Percentiles rank a stretch among this genome's conserved stretches.
phyloP scores from a whole-genome alignment of 2,329 filamentous ascomycete species.

The Aspergillus sp. region DNA sequence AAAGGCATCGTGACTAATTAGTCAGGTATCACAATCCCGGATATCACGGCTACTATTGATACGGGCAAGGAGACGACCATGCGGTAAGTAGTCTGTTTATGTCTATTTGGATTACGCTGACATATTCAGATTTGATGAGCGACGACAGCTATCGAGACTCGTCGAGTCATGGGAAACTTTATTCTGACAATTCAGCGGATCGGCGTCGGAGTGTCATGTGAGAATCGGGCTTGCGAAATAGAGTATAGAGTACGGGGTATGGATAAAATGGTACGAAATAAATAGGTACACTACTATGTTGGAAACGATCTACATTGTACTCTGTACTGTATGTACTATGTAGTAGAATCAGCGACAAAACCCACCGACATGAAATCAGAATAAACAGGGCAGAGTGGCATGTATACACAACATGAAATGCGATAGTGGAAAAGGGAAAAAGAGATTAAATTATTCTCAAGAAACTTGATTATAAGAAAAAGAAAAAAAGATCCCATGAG shows the following conservation, averaged over 20 bases:
- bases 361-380: no score
- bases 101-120: neutral
- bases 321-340: no score
- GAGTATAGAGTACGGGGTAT: no score
- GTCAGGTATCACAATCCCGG: constrained; percentile 76
- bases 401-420: no score
- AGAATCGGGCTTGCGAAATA: no score
- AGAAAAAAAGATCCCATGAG: neutral
- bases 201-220: no score
- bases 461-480: neutral
- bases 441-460: neutral
- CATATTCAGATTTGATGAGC: constrained; percentile 67
- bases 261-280: no score
- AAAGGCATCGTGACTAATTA: constrained; percentile 2
- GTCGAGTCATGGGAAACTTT: constrained; percentile 60
- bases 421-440: neutral
- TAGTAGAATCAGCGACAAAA: no score
- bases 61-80: constrained; percentile 96
- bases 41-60: constrained; percentile 94
- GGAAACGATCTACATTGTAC: no score
- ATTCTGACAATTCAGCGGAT: no score
- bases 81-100: constrained; percentile 36
- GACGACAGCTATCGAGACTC: constrained; percentile 78
- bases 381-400: no score
- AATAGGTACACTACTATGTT: constrained; percentile 30